Base-by-base conservation (phyloP, 2,329 filamentous ascomycete species). In the Fusarium siculi region DNA sequence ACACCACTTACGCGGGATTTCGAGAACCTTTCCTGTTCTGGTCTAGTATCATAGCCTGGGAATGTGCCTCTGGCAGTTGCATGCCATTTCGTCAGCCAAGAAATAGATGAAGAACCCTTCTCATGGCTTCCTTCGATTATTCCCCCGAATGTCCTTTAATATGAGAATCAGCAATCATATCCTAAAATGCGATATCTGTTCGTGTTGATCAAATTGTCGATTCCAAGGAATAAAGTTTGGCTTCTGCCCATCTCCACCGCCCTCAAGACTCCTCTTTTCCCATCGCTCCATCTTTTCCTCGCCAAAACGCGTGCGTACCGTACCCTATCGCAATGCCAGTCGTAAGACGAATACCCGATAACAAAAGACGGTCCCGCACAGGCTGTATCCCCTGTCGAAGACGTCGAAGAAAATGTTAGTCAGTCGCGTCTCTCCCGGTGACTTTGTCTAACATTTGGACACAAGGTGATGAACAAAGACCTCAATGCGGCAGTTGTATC, bases 361-460 rank as follows among this genome's bases (percentile, higher is more conserved):
- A 63, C 42, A 68, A 68, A 49, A 68, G 65, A 54, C 49, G 65
- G 32, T 68, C 65, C 32, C 65, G 65, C 47, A 68, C 63, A 63
- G 65, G 65, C 23, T 68, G 65, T 25, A 68, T 73, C 28, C 70
- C 66, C 11, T 73, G 70, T 34, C 70, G 70, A 39, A 73, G 72
- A 28, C 70, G 70, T 2, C 60, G 70, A 40, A 70, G 70, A 53
- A 73, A 73, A 63, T 73, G 70, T 71, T 10, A 34, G 28, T 46
- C 39, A 18, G 25, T 9, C 8, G 9, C 18, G 10, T 25, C 4
- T 15, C 11, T 12, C 37, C 12, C 10, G 25, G 18, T 30, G 2
- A 39, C n/a, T 21, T 36, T 7, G 16, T 34, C 63, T 66, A 25
- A 66, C 39, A 36, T 18, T 37, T 23, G 12, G n/a, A 3, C 6